Evolutionary conservation across 495 filamentous ascomycete genomes (phyloP), one percentile per base, ranked within the genome.

Genomic region (Xylaria castorea): DNA sequence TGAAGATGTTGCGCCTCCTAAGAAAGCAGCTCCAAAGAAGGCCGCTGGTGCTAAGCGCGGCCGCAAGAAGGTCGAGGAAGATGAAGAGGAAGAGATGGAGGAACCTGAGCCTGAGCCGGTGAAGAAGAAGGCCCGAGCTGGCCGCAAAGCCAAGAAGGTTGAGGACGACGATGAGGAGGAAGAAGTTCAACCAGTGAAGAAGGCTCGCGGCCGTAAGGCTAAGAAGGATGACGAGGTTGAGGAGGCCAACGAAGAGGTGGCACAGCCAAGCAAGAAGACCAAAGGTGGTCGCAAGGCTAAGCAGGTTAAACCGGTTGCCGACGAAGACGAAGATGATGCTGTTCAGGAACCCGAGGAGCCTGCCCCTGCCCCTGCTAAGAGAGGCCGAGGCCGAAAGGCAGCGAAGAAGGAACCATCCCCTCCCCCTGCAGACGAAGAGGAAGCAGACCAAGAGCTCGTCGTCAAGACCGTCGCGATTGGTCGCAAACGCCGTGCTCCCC

Each of bases 131-230:
- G 68, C 71, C 27, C 73, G 58, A 65, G 53, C 50, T 46, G 50
- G 65, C 42, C 70, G 68, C 63, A 75, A 76, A 68, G 2, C 67
- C 1, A 76, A 71, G 40, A 76, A 74, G 66, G 68, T 30, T 16
- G 62, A 32, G 2, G 62, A 74, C 3, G 77, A 76, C 18, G 66
- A 70, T 4, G 70, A 77, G 46, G 74, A 82, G 20, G 79, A 80
- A 25, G 80, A 83, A 1, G 80, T 79, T 53, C 75, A 82, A 22
- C 79, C 84, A 51, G 42, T 72, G 51, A 77, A 77, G 65, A 75
- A 80, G 85, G 30, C 86, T 76, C 83, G 85, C 66, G 76, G 83
- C 74, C 70, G 77, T 72, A 80, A 84, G 75, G 74, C 74, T 70
- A 75, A 80, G 34, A 70, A 63, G 62, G 71, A 69, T 76, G 71